Conservation (phyloP, 169 alveolate species). For the Eimeria falciformis region DNA sequence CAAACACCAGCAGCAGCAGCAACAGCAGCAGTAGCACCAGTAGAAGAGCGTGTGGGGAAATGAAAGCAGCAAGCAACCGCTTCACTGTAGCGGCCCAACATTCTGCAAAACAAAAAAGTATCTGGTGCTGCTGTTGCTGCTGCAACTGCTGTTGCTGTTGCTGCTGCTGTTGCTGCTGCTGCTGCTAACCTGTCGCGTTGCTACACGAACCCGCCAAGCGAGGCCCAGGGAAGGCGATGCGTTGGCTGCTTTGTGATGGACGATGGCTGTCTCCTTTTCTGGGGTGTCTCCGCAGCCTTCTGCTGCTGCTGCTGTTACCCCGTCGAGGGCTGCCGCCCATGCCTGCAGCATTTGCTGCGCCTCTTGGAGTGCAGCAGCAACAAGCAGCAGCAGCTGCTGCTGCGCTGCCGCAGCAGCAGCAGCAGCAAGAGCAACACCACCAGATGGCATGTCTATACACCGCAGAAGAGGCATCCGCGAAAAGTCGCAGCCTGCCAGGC, state of each 20-base stretch:
- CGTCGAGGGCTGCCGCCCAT: conserved; percentile 54
- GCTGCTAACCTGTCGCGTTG: conserved; percentile 54
- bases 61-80: too few species aligned
- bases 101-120: too few species aligned
- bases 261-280: conserved; percentile 20
- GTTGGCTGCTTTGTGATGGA: too few species aligned
- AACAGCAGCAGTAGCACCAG: not conserved
- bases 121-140: too few species aligned
- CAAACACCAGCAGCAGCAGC: not conserved
- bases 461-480: conserved; percentile 50
- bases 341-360: conserved; percentile 17
- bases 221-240: conserved; percentile 48
- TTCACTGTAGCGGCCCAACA: not conserved
- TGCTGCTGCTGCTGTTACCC: conserved; percentile 12
- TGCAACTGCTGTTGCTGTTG: too few species aligned
- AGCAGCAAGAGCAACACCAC: conserved; percentile 38
- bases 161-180: too few species aligned
- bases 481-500: conserved; percentile 52
- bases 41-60: not conserved
- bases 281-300: not conserved
- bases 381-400: conserved; percentile 37
- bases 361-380: conserved; percentile 33
- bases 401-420: conserved; percentile 57
- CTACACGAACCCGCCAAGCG: conserved; percentile 30
- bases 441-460: conserved; percentile 50